Conservation (phyloP, 345 rosid species). For the Eutrema heterophyllum region DNA sequence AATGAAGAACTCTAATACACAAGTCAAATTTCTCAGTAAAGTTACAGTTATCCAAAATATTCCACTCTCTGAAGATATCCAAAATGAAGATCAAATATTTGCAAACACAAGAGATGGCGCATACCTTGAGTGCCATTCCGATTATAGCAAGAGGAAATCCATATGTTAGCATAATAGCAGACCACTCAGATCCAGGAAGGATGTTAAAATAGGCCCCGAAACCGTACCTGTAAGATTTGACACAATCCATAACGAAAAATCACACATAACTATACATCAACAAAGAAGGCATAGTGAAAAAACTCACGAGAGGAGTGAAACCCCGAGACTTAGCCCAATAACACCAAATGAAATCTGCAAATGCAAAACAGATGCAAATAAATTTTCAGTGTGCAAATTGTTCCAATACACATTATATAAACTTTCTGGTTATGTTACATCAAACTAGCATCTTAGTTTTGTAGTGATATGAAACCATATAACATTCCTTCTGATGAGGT, state of each 20-base stretch:
- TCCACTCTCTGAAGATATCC: not conserved
- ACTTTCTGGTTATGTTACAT: no score
- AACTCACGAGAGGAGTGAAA: conserved; percentile 83
- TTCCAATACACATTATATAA: not conserved
- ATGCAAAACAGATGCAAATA: not conserved
- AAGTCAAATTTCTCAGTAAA: not conserved
- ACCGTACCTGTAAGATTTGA: conserved; percentile 59
- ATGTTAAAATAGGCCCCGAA: conserved; percentile 92
- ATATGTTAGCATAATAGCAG: conserved; percentile 89
- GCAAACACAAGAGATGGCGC: conserved; percentile 6
- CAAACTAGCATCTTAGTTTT: not conserved
- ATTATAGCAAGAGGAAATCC: conserved; percentile 96
- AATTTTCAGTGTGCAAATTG: not conserved
- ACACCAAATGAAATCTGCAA: conserved; percentile 91
- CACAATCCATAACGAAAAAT: not conserved
- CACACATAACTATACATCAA: conserved; percentile 3
- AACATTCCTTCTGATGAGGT: not conserved
- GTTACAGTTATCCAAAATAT: not conserved
- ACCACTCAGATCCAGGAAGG: conserved; percentile 98
- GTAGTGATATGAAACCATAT: not conserved
- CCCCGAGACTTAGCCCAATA: conserved; percentile 70
- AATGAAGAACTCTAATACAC: not conserved
- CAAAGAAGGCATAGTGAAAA: not conserved
- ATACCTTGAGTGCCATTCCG: conserved; percentile 99
- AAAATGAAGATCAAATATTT: not conserved